These are phyloP conservation scores for Populus tremula DNA, from an alignment of 345 rosid genomes.

Conservation along the genomic window DNA sequence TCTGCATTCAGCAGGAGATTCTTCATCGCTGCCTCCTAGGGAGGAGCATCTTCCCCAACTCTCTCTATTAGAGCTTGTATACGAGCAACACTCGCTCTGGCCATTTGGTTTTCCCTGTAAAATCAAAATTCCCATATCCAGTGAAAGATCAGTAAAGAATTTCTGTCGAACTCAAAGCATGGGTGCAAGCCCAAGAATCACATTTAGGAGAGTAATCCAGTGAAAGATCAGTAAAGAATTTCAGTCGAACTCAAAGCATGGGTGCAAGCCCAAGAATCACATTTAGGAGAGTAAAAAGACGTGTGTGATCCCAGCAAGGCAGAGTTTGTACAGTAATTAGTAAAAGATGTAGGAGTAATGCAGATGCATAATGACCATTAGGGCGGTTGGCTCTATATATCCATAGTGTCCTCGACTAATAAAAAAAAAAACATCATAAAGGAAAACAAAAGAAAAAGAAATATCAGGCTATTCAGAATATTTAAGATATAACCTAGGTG, in stretches of 20 bases:
- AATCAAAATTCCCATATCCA: neutral
- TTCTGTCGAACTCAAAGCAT: neutral
- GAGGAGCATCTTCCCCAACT: constrained; percentile 99
- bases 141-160: neutral
- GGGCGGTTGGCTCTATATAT: too few relatives aligned
- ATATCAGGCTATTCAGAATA: too few relatives aligned
- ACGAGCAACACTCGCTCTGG: constrained; percentile 69
- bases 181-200: neutral
- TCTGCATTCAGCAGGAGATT: constrained; percentile 47
- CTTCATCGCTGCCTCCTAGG: constrained; percentile 83
- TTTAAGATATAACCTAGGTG: too few relatives aligned
- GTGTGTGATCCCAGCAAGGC: neutral
- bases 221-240: neutral
- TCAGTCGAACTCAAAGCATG: neutral
- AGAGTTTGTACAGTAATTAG: too few relatives aligned
- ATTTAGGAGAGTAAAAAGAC: neutral
- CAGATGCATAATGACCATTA: too few relatives aligned
- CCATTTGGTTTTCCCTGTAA: constrained; percentile 60
- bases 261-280: neutral
- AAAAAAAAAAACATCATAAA: too few relatives aligned
- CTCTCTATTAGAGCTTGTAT: constrained; percentile 93
- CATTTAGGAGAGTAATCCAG: neutral
- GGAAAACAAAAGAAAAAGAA: too few relatives aligned
- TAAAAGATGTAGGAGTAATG: too few relatives aligned
- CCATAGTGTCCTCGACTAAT: too few relatives aligned